These are phyloP conservation scores for Elsinoe ampelina DNA, from an alignment of 2,329 filamentous ascomycete genomes.

Conservation along the genomic window DNA sequence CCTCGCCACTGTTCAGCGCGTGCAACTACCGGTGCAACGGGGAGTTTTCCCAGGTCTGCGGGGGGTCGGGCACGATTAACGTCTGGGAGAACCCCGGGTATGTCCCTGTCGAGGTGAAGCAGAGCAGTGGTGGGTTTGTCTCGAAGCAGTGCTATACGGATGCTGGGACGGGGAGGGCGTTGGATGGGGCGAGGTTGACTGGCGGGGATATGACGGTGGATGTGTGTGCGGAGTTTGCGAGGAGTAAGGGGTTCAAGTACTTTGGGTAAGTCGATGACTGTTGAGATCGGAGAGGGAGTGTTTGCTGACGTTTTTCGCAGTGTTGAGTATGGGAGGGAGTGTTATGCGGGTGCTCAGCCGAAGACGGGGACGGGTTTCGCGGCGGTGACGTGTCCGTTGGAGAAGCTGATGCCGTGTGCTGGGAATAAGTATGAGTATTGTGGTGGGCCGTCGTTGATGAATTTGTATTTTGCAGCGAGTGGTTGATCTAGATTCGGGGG, in stretches of 20 bases:
- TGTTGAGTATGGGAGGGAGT: constrained; percentile 4
- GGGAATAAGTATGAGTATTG: constrained; percentile 24
- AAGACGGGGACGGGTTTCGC: constrained; percentile 17
- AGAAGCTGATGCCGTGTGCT: constrained; percentile 21
- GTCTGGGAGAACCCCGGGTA: constrained; percentile 27
- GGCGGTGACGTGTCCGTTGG: constrained; percentile 17
- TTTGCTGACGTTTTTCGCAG: neutral
- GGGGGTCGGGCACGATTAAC: constrained; percentile 28
- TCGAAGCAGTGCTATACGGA: constrained; percentile 1
- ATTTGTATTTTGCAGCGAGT: constrained; percentile 20
- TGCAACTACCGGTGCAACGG: constrained; percentile 29
- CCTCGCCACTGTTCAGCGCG: constrained; percentile 46
- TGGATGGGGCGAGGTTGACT: neutral
- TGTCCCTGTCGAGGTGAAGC: constrained; percentile 12
- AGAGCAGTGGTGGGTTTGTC: constrained; percentile 15
- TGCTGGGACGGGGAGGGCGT: constrained; percentile 1
- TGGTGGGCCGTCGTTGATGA: constrained; percentile 24
- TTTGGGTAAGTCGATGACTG: neutral
- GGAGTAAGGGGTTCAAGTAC: neutral
- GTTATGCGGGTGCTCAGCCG: constrained; percentile 18
- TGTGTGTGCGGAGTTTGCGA: constrained; percentile 4
- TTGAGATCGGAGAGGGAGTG: neutral
- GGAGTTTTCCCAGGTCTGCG: constrained; percentile 33
- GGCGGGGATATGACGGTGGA: constrained; percentile 12
- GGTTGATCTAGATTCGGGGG: neutral